Base-by-base conservation (phyloP, 352 stramenopile genomes). In the Phytophthora citricola region DNA sequence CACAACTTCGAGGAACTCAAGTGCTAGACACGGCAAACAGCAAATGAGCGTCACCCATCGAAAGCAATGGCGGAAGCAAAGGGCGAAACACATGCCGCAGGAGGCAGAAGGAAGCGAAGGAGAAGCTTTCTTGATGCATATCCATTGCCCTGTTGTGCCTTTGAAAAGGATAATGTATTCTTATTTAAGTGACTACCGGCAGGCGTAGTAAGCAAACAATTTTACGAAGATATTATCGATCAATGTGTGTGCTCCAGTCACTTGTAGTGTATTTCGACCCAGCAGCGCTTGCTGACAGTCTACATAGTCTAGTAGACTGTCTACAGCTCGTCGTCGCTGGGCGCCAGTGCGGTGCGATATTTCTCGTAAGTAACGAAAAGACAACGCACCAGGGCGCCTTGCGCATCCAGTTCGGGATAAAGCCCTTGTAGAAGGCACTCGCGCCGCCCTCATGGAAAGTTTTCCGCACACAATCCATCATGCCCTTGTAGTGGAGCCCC, bases 311-410 rank as follows among this genome's bases (percentile, higher is more conserved):
- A 20, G 17, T 20, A 20, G 17, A 20, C 17, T 20, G 17, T 20
- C 55, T 73, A 64, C 58, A 69, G 65, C 48, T 69, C 59, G 10
- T 78, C 57, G 20, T 75, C 65, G 27, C 53, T 55, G 11, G 63
- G 39, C 20, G 56, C 74, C 27, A 93, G 39, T 5, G 55, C 65
- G 0, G 79, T 73, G 17, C 85, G 81, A 53, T 91, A 91, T 55
- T 92, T 83, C 63, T 96, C 89, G 66, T 95, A 96, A 17, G 81
- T 84, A 52, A 96, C 79, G 68, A 96, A 96, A 94, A 95, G 55
- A 94, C 80, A 46, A 93, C 66, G 58, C 85, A 94, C 87, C 87
- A 95, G 43, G 87, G 86, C 9, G 85, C 87, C 66, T 96, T 94
- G 12, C 89, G 83, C 83, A 93, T 91, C 84, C 83, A 94, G 76